Evolutionary conservation across 805 yeast genomes (phyloP), one percentile per base, ranked within the genome.

Genomic region (Candida lessepsii): DNA sequence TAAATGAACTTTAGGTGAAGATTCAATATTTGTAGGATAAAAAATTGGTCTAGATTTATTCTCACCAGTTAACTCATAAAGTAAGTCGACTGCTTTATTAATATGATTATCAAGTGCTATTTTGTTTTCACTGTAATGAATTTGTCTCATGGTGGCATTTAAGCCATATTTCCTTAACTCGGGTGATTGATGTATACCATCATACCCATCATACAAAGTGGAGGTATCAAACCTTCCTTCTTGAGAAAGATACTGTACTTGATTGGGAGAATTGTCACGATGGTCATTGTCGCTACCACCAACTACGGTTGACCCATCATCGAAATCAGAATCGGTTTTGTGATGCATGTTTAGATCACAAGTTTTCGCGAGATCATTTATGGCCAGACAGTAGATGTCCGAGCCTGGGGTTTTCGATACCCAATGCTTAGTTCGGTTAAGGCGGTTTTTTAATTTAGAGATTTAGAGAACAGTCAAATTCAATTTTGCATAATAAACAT

Each of bases 111-210:
- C 83, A 40, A 90, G 65, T 1, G 83, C 73, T 0, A 78, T 65
- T 40, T 84, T 75, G 63, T 82, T 81, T 50, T 82, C 81, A 55
- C 87, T 87, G 58, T 85, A 91, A 45, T 78, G 84, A 41, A 83
- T 63, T 55, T 90, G 96, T 43, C 81, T 78, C 23, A 83, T 57
- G 38, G 88, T 83, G 1, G 83, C 68, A 33, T 71, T 66, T 44
- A 71, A 52, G n/a, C 69, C 46, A 23, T 29, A 46, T 37, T 39
- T 40, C 21, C 42, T 26, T 14, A 32, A 30, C 2, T 54, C 47
- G n/a, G 50, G 31, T 6, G 48, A 35, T 5, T 14, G 17, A 9
- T 20, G 31, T 5, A 57, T 44, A 18, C 54, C 50, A 18, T 61
- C 65, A 11, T 40, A 48, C 4, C 67, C 71, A 21, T 63, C 65